phyloP scores from a whole-genome alignment of 1,139 yeast genomes.

The Pichia norvegensis region DNA sequence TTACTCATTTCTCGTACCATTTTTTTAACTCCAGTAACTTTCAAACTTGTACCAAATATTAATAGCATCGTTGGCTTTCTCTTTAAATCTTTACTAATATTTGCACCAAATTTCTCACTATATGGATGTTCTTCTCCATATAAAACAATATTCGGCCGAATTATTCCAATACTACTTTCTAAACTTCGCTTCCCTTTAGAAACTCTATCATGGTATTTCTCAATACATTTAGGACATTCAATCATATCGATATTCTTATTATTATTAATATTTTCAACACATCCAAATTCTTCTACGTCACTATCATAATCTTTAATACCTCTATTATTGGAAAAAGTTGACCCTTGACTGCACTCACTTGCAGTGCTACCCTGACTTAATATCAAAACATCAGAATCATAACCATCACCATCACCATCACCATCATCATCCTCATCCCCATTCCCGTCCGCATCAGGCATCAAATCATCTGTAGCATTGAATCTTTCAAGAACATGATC shows the following conservation, averaged over 20 bases:
- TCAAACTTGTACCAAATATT: slow-evolving; percentile 70
- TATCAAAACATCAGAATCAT: slow-evolving; percentile 6
- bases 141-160: slow-evolving; percentile 68
- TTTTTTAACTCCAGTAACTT: slow-evolving; percentile 65
- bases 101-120: slow-evolving; percentile 55
- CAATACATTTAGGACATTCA: slow-evolving; percentile 52
- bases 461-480: background rate
- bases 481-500: slow-evolving; percentile 45
- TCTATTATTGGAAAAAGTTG: slow-evolving; percentile 5
- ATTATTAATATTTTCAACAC: background rate
- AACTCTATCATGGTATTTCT: slow-evolving; percentile 45
- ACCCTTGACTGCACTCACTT: slow-evolving; percentile 1
- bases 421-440: background rate
- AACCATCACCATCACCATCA: slow-evolving; percentile 3
- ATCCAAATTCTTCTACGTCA: background rate
- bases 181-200: slow-evolving; percentile 55
- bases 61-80: slow-evolving; percentile 55
- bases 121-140: slow-evolving; percentile 78
- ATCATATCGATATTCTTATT: slow-evolving; percentile 43
- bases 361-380: slow-evolving; percentile 6
- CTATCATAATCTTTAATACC: slow-evolving; percentile 2
- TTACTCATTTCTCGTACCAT: slow-evolving; percentile 54
- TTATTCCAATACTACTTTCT: slow-evolving; percentile 47
- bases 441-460: background rate
- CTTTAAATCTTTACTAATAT: slow-evolving; percentile 47